phyloP scores from a whole-genome alignment of 805 yeast genomes.

The Yamadazyma akitaensis region DNA sequence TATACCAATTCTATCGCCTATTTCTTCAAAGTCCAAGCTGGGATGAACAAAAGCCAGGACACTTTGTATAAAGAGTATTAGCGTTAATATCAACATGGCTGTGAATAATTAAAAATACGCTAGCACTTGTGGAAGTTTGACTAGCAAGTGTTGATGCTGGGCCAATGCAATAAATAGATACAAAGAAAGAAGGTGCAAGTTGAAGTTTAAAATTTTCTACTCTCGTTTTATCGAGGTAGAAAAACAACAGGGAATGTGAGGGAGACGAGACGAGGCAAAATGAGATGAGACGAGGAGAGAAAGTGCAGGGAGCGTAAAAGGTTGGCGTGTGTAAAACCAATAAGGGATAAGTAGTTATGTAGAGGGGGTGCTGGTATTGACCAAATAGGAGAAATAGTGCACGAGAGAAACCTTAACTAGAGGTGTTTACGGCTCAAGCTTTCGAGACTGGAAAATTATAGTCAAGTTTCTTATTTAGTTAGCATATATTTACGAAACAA shows the following conservation, averaged over 20 bases:
- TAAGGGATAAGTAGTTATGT: neutral
- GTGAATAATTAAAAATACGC: neutral
- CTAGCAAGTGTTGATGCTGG: neutral
- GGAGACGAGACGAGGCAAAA: neutral
- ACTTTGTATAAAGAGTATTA: neutral
- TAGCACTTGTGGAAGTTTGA: neutral
- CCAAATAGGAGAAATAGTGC: neutral
- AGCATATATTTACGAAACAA: neutral
- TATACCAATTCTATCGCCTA: constrained; percentile 31
- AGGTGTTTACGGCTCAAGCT: too few relatives aligned
- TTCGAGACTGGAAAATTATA: too few relatives aligned
- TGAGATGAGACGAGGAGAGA: neutral
- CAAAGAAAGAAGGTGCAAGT: neutral
- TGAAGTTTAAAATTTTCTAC: neutral
- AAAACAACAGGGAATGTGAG: neutral
- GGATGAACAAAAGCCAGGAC: constrained; percentile 14
- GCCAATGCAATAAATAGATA: neutral
- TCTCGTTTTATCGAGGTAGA: neutral
- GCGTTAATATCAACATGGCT: neutral
- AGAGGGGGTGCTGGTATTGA: neutral
- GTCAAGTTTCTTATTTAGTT: too few relatives aligned
- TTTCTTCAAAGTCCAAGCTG: constrained; percentile 18
- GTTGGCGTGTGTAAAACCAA: too few relatives aligned
- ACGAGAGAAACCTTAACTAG: too few relatives aligned
- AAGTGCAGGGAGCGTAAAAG: neutral